Evolutionary conservation across 1,284 basidiomycete species (phyloP), one percentile per base, ranked within the genome.

Genomic region (Leccinum solheimii): DNA sequence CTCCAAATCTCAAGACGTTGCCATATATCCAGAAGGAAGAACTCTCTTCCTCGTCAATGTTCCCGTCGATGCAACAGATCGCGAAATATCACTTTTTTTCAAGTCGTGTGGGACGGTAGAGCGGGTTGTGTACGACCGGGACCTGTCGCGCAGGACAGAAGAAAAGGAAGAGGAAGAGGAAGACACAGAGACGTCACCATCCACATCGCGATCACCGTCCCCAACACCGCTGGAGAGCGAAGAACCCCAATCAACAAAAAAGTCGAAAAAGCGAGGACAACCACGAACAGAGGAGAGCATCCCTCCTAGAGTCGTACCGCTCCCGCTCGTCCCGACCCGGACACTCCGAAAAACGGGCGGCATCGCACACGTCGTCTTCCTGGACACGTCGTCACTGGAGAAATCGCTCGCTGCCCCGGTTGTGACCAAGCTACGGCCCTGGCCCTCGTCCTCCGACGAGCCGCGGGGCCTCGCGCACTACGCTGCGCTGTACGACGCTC

Each of bases 21-120:
- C 65, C 6, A 56, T 58, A 2, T 77, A 88, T 49, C 91, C 90
- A 0, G 79, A 84, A 48, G 88, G 83, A 16, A 83, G 94, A 55
- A 95, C 93, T 0, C 78, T 95, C 13, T 97, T 97, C 70, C 78
- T 95, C 9, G 91, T 91, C 61, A 95, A 97, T 69, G 76, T 95
- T 3, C 94, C 94, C 2, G 86, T 91, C 56, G 93, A 95, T 73
- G 86, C 91, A 3, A 91, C 90, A 0, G 89, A 91, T 66, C 81
- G 90, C 55, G 91, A 93, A 70, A 75, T 95, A 1, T 78, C 85
- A 3, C 75, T 85, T 2, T 79, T 95, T 21, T 94, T 95, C 79
- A 88, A 87, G 68, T 70, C 80, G 14, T 86, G 82, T 62, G 94
- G 94, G 16, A 88, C 87, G 0, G 82, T 95, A 13, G 94, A 96